Evolutionary conservation across 2,329 filamentous ascomycete species (phyloP), one percentile per base, ranked within the genome.

Genomic region (Sordariomycetes sp.): DNA sequence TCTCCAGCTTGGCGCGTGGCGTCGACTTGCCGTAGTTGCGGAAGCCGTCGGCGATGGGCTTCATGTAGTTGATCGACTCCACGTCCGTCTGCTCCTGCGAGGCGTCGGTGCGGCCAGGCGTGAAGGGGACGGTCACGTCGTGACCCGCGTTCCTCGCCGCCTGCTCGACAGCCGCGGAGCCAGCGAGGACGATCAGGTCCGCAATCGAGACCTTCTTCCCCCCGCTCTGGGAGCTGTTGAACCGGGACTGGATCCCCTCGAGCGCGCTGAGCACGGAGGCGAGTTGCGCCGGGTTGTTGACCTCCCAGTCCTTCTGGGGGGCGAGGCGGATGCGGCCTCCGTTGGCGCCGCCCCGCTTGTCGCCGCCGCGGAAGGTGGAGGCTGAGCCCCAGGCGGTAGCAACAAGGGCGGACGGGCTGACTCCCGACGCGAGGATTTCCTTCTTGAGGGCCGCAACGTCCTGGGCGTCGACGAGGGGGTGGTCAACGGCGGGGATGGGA

Each of bases 311-410:
- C 64, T 82, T 82, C 73, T 87, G 84, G 25, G 87, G 87, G 60
- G 78, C 74, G 12, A 91, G 84, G 36, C 85, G 84, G 64, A 91
- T 88, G 64, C 87, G 87, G 15, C 81, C 87, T 64, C 87, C 87
- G 65, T 91, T 91, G 71, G 87, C 87, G 66, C 87, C 87, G 63
- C 87, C 87, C 62, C 87, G 87, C 81, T 90, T 90, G 76, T 91
- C 87, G 63, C 82, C 80, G 63, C 82, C 79, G 60, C 86, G 85
- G 82, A 85, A 89, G 34, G 84, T 85, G 2, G 85, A 85, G 25
- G 85, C 85, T 0, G 86, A 81, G 1, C 82, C 82, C 81, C 84
- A 89, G 25, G 86, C 85, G 10, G 79, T 78, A 10, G 77, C 76
- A 57, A 90, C 78, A 59, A 90, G 74, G 70, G 82, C 81, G 58